Evolutionary conservation across 306 rosid genomes (phyloP).

Genomic region (Herpetospermum pedunculosum): DNA sequence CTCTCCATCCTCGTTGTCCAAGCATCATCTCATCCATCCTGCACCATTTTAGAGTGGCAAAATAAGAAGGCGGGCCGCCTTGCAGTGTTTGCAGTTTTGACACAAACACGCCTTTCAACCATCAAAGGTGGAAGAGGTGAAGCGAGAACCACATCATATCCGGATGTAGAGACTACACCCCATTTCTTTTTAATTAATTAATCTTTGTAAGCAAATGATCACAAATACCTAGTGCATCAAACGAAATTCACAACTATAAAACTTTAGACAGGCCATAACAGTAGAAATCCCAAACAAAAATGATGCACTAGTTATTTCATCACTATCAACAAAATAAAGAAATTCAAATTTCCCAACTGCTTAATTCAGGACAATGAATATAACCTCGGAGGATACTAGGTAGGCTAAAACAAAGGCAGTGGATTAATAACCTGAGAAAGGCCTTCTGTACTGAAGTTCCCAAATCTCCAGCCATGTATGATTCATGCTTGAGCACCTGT

Average conservation of each 20-base stretch:
- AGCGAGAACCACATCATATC: not conserved
- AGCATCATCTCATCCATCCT: slow-evolving; percentile 99
- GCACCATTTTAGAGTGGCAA: slow-evolving; percentile 18
- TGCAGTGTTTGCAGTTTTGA: too few relatives aligned
- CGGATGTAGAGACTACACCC: not conserved
- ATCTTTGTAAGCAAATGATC: not conserved
- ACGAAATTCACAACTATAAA: not conserved
- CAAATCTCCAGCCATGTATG: slow-evolving; percentile 69
- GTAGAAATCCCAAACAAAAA: not conserved
- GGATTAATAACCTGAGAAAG: slow-evolving; percentile 60
- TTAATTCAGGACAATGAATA: not conserved
- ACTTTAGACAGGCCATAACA: not conserved
- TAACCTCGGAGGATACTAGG: not conserved
- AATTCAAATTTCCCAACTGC: not conserved
- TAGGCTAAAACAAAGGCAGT: not conserved
- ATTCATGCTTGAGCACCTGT: slow-evolving; percentile 65
- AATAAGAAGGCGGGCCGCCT: not conserved
- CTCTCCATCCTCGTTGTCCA: slow-evolving; percentile 97
- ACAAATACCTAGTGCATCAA: not conserved
- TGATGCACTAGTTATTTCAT: not conserved
- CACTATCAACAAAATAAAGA: not conserved
- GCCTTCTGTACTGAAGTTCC: slow-evolving; percentile 51
- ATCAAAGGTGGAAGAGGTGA: not conserved
- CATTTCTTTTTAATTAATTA: not conserved
- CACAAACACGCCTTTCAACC: not conserved